Evolutionary conservation across 306 rosid species (phyloP).

Genomic region (Pterocarpus macrocarpus): DNA sequence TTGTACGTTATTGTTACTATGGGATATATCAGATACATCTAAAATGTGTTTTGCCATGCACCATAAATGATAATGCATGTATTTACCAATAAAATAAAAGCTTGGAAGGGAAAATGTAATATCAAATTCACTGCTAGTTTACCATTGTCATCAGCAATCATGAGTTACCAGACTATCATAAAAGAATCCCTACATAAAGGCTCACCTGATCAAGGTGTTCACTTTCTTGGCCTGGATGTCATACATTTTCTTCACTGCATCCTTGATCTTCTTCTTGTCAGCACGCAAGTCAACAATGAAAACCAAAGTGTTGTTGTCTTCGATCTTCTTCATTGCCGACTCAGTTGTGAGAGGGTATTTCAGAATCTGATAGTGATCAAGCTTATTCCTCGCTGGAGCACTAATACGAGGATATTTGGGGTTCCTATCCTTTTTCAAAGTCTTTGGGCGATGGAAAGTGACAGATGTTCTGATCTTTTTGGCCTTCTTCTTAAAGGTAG

Average conservation of each 20-base stretch:
- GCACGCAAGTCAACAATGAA: constrained; percentile 90
- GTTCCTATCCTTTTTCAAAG: constrained; percentile 71
- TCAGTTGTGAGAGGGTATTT: constrained; percentile 88
- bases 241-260: constrained; percentile 87
- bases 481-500: constrained; percentile 64
- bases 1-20: background rate
- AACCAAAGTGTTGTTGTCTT: constrained; percentile 88
- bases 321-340: constrained; percentile 93
- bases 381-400: constrained; percentile 89
- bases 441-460: constrained; percentile 76
- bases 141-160: background rate
- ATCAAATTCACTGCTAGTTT: background rate
- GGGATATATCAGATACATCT: background rate
- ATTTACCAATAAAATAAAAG: background rate
- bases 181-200: constrained; percentile 3
- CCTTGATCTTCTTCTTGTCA: constrained; percentile 93
- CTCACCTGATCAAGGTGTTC: constrained; percentile 86
- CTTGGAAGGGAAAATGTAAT: background rate
- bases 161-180: too few species aligned
- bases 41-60: background rate
- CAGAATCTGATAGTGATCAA: constrained; percentile 83
- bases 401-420: constrained; percentile 89
- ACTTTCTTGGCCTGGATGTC: constrained; percentile 94
- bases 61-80: background rate
- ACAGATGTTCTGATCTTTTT: constrained; percentile 67